A percentile compares a stretch with the other conserved stretches of the same genome.
Evolutionary conservation across 176 grass and related monocot genomes (phyloP).

Genomic region (Oryza australiensis): DNA sequence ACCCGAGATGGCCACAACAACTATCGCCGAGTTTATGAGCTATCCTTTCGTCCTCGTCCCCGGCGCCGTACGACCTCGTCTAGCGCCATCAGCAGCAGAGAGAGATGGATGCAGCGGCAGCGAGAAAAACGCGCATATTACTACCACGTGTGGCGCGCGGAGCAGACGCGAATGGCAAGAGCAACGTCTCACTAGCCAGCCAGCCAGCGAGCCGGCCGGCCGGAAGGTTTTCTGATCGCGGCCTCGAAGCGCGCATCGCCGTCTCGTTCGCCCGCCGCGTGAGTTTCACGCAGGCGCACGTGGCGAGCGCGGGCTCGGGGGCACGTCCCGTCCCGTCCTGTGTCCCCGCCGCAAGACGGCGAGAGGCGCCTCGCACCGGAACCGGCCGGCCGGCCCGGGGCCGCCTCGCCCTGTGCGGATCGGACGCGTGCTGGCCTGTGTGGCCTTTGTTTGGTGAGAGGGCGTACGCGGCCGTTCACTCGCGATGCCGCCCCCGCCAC

Average conservation of each 20-base stretch:
- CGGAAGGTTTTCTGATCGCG: neutral
- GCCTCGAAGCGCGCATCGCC: neutral
- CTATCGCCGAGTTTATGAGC: neutral
- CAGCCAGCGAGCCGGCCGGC: neutral
- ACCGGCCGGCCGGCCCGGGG: conserved; percentile 23
- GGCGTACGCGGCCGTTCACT: neutral
- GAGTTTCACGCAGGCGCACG: neutral
- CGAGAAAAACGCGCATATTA: neutral
- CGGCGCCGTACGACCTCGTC: neutral
- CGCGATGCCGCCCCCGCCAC: neutral
- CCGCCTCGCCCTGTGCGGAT: neutral
- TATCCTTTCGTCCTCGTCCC: neutral
- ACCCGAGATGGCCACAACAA: neutral
- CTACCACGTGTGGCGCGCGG: neutral
- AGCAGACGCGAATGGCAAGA: neutral
- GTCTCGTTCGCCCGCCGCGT: neutral
- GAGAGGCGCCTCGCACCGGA: conserved; percentile 27
- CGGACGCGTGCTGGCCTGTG: no score
- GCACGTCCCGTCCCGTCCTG: neutral
- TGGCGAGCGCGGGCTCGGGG: neutral
- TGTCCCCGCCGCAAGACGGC: neutral
- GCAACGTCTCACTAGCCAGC: conserved; percentile 5
- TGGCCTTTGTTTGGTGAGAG: conserved; percentile 22
- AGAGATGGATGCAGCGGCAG: neutral
- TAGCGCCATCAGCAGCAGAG: neutral